Base-by-base conservation (phyloP, 306 rosid genomes). In the Cucurbita moschata region DNA sequence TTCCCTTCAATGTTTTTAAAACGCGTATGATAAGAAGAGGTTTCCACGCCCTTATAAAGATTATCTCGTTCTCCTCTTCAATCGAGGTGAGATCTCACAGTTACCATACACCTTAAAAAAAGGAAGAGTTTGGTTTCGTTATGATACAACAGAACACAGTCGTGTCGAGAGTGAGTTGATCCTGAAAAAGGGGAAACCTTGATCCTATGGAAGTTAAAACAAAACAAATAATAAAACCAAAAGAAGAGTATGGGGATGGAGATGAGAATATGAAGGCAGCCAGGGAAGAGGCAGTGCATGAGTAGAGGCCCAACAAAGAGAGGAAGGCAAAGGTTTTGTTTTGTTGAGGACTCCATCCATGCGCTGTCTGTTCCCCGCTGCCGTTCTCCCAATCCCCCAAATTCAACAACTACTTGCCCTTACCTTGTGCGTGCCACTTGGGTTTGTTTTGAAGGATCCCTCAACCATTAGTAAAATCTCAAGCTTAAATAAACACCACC, bases 231-330 rank as follows among this genome's bases (percentile, higher is more conserved):
- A 54, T 2, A 58, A 49, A 47, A 46, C 12, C 46, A 11, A 18
- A 72, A 21, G 9, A 13, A 43, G 16, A 64, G 19, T 7, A 49
- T 1, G 10, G 23, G 30, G 51, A 10, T 44, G 19, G 6, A 23
- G 13, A 13, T 13, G 12, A 62, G 26, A 21, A 21, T 42, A 72
- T 19, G 12, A 58, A 64, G 16, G 47, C 23, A 85, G 96, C 96
- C 98, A 92, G 98, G 96, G 96, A 92, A 90, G 96, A 93, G 96
- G 93, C 98, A 90, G 96, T 90, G 98, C 96, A 93, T 90, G 94
- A 85, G 89, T 78, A 63, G 86, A 84, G 81, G 71, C 83, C 77
- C 88, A 81, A 86, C 94, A 75, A 19, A n/a, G 15, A 13, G 5
- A 8, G 16, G 3, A 14, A 18, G 14, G 37, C 12, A 18, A 55